Percentiles rank a stretch among this genome's conserved stretches.
phyloP scores from a whole-genome alignment of 345 rosid species.

The Eucalyptus rudis region DNA sequence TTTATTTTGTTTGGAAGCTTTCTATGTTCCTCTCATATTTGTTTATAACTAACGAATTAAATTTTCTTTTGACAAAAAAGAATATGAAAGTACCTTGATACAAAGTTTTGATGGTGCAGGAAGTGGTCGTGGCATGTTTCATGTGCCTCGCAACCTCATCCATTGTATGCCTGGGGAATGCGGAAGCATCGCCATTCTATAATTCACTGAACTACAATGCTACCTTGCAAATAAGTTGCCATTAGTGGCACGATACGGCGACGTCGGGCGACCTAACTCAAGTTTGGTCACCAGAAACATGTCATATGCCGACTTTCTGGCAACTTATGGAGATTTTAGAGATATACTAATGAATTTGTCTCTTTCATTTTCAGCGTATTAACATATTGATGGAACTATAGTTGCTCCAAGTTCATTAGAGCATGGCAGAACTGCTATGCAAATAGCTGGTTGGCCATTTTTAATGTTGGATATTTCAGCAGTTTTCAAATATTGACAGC shows the following conservation, averaged over 20 bases:
- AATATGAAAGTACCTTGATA: too few relatives aligned
- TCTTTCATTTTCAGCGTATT: too few relatives aligned
- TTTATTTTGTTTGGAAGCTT: too few relatives aligned
- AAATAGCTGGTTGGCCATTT: background rate
- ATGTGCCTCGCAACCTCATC: background rate
- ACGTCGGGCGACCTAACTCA: background rate
- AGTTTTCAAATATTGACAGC: too few relatives aligned
- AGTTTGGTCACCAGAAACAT: background rate
- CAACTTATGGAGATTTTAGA: too few relatives aligned
- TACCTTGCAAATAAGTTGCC: background rate
- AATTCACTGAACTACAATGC: too few relatives aligned
- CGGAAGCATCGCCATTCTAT: background rate
- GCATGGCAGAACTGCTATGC: background rate
- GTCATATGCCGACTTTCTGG: background rate
- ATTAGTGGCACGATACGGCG: background rate
- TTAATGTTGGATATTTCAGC: background rate
- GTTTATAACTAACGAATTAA: too few relatives aligned
- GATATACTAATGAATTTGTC: too few relatives aligned
- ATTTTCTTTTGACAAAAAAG: too few relatives aligned
- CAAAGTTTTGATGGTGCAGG: background rate
- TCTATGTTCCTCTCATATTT: too few relatives aligned
- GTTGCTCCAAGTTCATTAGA: background rate
- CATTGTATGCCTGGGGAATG: background rate
- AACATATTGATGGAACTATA: background rate
- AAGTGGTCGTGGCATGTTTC: background rate